Evolutionary conservation across 805 yeast genomes (phyloP).

Genomic region (Saccharomyces kudriavzevii): DNA sequence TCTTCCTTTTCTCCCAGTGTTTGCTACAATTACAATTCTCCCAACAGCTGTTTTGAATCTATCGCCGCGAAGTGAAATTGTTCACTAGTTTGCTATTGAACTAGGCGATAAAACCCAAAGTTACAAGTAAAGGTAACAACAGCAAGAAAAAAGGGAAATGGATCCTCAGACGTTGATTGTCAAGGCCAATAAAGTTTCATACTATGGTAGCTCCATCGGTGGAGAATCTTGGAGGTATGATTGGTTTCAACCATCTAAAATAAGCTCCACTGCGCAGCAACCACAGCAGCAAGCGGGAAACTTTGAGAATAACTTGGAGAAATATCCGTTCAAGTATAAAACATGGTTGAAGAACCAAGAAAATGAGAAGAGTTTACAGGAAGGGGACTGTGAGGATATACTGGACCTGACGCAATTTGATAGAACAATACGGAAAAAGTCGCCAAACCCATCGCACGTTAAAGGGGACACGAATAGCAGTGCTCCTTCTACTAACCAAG

Average conservation of each 20-base stretch:
- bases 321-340: constrained; percentile 18
- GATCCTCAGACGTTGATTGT: constrained; percentile 13
- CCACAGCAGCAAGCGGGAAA: background rate
- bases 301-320: constrained; percentile 7
- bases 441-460: background rate
- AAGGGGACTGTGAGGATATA: constrained; percentile 36
- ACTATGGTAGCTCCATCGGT: constrained; percentile 11
- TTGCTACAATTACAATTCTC: background rate
- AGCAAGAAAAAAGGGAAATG: background rate
- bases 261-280: constrained; percentile 4
- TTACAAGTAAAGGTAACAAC: background rate
- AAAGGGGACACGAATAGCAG: background rate
- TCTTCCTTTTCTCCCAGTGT: background rate
- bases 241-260: constrained; percentile 24
- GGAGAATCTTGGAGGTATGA: constrained; percentile 28
- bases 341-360: constrained; percentile 16
- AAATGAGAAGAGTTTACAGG: constrained; percentile 12
- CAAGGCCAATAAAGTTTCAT: constrained; percentile 15
- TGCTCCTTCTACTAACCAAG: constrained; percentile 4
- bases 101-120: background rate
- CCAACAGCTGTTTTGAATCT: background rate
- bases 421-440: constrained; percentile 8
- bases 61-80: background rate
- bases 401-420: constrained; percentile 37
- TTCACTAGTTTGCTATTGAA: background rate